Conservation (phyloP, 768 basidiomycete genomes). For the Xanthoconium stramineum region DNA sequence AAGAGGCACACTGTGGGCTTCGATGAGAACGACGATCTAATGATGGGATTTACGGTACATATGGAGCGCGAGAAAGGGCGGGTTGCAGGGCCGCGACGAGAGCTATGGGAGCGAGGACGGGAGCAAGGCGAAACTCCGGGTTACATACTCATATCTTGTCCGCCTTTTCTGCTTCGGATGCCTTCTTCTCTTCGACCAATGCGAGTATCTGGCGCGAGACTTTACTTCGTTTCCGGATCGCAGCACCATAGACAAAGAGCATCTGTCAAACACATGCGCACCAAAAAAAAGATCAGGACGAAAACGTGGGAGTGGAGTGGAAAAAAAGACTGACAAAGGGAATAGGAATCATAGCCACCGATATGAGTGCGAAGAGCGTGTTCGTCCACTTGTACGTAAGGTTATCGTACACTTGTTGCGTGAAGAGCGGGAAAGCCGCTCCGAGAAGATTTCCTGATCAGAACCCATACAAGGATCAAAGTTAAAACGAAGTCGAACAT, state of each 20-base stretch:
- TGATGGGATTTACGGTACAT: background rate
- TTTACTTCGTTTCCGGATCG: conserved; percentile 31
- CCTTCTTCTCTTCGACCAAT: conserved; percentile 3
- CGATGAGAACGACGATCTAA: background rate
- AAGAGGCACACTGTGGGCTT: background rate
- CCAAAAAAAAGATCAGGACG: background rate
- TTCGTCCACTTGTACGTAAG: conserved; percentile 62
- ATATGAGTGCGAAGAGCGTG: conserved; percentile 53
- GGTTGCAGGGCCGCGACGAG: no score
- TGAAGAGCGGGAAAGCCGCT: conserved; percentile 61
- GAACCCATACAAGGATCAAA: background rate
- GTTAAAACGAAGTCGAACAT: conserved; percentile 17
- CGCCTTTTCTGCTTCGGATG: background rate
- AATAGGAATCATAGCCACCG: conserved; percentile 54
- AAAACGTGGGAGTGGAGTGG: no score
- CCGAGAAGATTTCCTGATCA: conserved; percentile 46
- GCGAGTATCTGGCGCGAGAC: conserved; percentile 25
- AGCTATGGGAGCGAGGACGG: background rate
- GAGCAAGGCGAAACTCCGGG: background rate
- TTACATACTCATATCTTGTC: background rate
- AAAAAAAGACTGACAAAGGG: conserved; percentile 44
- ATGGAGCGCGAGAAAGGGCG: background rate
- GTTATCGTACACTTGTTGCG: conserved; percentile 51
- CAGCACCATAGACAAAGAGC: conserved; percentile 30
- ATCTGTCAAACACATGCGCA: conserved; percentile 11